A percentile compares a stretch with the other conserved stretches of the same genome.
phyloP scores from a whole-genome alignment of 202 grass and related monocot genomes.

The Setaria viridis region DNA sequence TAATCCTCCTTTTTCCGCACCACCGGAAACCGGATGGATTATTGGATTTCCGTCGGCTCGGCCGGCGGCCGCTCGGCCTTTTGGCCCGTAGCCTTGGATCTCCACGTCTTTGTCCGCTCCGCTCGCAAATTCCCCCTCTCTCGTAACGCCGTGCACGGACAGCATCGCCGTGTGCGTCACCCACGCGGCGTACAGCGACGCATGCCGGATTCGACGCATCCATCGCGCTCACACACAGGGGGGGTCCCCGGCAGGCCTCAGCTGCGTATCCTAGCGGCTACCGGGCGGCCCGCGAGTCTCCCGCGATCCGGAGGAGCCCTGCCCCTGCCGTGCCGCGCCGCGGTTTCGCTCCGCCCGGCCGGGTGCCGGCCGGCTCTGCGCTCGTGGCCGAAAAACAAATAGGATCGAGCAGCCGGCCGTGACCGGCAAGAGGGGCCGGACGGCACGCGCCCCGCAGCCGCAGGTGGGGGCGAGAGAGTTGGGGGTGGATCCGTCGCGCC shows the following conservation, averaged over 20 bases:
- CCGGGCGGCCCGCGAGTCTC: neutral
- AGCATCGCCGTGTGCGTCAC: neutral
- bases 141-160: slow-evolving; percentile 12
- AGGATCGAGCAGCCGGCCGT: slow-evolving; percentile 16
- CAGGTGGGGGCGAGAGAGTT: neutral
- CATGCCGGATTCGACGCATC: neutral
- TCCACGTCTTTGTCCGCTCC: neutral
- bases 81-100: slow-evolving; percentile 25
- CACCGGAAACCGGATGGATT: neutral
- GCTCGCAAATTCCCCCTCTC: neutral
- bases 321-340: too few relatives aligned
- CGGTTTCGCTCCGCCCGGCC: neutral
- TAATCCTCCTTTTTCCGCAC: neutral
- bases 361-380: neutral
- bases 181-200: neutral
- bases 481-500: neutral
- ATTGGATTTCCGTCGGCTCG: too few relatives aligned
- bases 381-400: neutral
- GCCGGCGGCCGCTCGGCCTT: neutral
- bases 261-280: neutral
- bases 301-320: neutral
- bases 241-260: neutral
- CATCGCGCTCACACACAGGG: neutral
- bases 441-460: slow-evolving; percentile 12
- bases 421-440: slow-evolving; percentile 26